Evolutionary conservation across 2,329 filamentous ascomycete genomes (phyloP).

Genomic region (Cladosporium sp.): DNA sequence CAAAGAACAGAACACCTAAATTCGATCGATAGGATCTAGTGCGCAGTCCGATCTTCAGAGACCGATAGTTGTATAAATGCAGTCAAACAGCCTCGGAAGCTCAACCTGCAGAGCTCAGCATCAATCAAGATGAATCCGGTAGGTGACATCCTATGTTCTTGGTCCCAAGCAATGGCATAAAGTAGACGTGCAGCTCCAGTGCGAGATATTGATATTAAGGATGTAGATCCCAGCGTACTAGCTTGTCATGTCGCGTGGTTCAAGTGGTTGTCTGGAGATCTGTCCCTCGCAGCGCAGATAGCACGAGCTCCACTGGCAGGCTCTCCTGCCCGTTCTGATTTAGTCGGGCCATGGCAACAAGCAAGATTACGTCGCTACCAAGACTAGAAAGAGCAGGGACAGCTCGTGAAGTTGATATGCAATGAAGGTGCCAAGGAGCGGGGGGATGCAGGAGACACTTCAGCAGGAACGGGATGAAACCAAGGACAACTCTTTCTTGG

Average conservation of each 20-base stretch:
- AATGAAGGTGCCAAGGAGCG: no score
- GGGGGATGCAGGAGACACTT: no score
- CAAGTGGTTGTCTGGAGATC: background rate
- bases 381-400: background rate
- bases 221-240: background rate
- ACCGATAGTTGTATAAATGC: background rate
- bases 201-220: background rate
- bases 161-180: background rate
- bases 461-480: no score
- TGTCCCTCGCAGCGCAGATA: background rate
- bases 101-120: background rate
- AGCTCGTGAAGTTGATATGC: background rate
- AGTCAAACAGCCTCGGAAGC: background rate
- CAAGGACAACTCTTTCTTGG: no score
- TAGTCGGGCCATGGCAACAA: slow-evolving; percentile 1
- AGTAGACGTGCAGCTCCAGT: background rate
- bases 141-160: slow-evolving; percentile 6
- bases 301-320: background rate
- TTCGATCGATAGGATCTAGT: background rate
- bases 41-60: background rate
- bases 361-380: slow-evolving; percentile 1
- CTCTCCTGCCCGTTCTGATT: slow-evolving; percentile 8
- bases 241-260: background rate
- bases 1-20: background rate
- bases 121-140: background rate